Conservation (phyloP, 73 alveolate species). For the Tetrahymena malaccensis region DNA sequence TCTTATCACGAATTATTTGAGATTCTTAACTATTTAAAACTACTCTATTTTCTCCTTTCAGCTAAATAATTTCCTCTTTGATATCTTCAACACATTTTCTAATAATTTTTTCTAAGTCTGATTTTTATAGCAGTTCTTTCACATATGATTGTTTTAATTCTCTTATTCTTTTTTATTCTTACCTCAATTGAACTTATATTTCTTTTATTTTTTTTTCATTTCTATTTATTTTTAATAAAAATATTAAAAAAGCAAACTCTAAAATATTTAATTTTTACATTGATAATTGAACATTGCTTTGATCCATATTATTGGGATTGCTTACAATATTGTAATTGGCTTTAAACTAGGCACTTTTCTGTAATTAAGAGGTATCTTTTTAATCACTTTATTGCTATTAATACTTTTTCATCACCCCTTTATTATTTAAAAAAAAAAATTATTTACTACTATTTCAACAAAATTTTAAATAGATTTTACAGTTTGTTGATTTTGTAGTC, state of each 20-base stretch:
- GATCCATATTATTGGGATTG: neutral
- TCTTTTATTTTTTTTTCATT: slow-evolving; percentile 31
- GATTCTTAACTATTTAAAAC: slow-evolving; percentile 1
- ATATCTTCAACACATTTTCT: slow-evolving; percentile 75
- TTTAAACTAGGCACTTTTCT: slow-evolving; percentile 2
- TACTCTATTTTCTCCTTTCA: slow-evolving; percentile 30
- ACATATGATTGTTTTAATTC: slow-evolving; percentile 46
- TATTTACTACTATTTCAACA: no score
- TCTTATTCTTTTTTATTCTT: slow-evolving; percentile 54
- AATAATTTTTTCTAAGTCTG: slow-evolving; percentile 49
- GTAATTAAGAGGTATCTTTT: neutral
- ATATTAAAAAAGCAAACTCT: neutral
- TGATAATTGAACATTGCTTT: neutral
- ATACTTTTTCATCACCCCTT: neutral
- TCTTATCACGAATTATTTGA: slow-evolving; percentile 6
- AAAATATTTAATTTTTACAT: neutral
- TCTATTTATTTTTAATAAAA: neutral
- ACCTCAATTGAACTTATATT: neutral
- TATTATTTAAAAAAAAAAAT: no score
- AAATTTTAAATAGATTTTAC: neutral
- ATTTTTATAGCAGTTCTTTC: slow-evolving; percentile 58
- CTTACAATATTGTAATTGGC: neutral
- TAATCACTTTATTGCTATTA: neutral
- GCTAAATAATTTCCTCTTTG: slow-evolving; percentile 53
- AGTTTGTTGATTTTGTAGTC: neutral